phyloP scores from a whole-genome alignment of 2,329 filamentous ascomycete genomes.

The Chalaropsis ovoidea region DNA sequence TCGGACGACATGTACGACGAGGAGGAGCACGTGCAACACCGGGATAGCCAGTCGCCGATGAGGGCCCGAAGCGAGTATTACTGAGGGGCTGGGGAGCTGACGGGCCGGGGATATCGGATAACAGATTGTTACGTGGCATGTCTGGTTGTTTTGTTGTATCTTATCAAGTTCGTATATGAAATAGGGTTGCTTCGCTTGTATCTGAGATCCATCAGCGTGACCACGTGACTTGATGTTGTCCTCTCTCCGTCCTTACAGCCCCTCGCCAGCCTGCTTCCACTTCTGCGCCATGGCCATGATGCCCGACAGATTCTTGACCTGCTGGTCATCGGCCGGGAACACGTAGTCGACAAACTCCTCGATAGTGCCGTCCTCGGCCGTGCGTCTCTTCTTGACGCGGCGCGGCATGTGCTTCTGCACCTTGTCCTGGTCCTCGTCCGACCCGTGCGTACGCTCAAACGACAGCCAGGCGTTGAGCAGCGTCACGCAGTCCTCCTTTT shows the following conservation, averaged over 20 bases:
- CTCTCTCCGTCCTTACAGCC: constrained; percentile 23
- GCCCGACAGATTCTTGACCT: constrained; percentile 71
- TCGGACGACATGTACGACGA: background rate
- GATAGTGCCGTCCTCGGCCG: constrained; percentile 82
- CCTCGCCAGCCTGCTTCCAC: constrained; percentile 63
- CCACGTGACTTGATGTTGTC: background rate
- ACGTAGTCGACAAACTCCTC: constrained; percentile 97
- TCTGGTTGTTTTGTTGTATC: background rate
- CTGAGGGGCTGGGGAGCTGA: background rate
- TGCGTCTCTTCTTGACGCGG: constrained; percentile 82
- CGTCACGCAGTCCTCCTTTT: constrained; percentile 88
- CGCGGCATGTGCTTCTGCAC: constrained; percentile 92
- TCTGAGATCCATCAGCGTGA: constrained; percentile 5
- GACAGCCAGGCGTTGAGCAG: constrained; percentile 85
- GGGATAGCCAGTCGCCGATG: background rate
- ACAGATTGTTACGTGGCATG: background rate
- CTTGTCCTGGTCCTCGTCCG: constrained; percentile 61
- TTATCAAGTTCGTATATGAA: background rate
- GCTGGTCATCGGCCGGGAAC: constrained; percentile 89
- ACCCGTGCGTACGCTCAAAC: constrained; percentile 81
- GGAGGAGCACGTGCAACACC: background rate
- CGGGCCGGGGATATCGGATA: background rate
- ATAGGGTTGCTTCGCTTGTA: background rate
- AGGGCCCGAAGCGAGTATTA: background rate
- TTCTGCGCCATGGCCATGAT: constrained; percentile 75